Evolutionary conservation across 495 filamentous ascomycete species (phyloP), one percentile per base, ranked within the genome.

Genomic region (Jackrogersella multiformis): DNA sequence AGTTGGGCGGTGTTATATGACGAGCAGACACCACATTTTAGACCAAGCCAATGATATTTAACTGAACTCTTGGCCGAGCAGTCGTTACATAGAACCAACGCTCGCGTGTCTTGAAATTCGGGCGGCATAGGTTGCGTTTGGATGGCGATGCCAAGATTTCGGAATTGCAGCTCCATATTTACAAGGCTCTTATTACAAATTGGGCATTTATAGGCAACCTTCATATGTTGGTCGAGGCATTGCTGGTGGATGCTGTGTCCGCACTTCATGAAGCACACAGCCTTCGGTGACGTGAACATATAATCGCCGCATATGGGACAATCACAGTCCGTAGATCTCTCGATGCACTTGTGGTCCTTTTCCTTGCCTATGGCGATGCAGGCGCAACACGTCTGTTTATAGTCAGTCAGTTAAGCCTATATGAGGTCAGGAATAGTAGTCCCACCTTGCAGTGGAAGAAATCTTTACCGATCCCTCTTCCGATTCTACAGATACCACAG

Each of bases 251-350:
- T 95, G 75, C 93, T 95, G 76, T 99, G 95, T 7, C 96, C 96
- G 77, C 95, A 99, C 41, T 87, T 86, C 90, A 99, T 93, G 73
- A 96, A 96, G 34, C 97, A 92, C 7, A 99, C 93, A 1, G 88
- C 86, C 59, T 88, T 85, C 0, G 91, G 88, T 16, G 95, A 98
- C n/a, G 89, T 93, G 75, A 98, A 98, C 87, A 99, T 92, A 74
- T 97, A 97, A 51, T 97, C 93, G 21, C 92, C 92, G 74, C 95
- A 99, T 62, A 99, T 97, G n/a, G 95, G 95, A 74, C 95, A 99
- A 73, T 97, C 90, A 75, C 93, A 96, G 74, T 99, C 93, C 4
- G 90, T 97, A 10, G 93, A 92, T 21, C 93, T 86, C 78, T 98
- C 96, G 66, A 98, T 92, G 74, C 95, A 99, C 65, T 90, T 91